Percentiles rank a stretch among this genome's conserved stretches.
Evolutionary conservation across 2,329 filamentous ascomycete genomes (phyloP).

Genomic region (Ceratocystis lukuohia): DNA sequence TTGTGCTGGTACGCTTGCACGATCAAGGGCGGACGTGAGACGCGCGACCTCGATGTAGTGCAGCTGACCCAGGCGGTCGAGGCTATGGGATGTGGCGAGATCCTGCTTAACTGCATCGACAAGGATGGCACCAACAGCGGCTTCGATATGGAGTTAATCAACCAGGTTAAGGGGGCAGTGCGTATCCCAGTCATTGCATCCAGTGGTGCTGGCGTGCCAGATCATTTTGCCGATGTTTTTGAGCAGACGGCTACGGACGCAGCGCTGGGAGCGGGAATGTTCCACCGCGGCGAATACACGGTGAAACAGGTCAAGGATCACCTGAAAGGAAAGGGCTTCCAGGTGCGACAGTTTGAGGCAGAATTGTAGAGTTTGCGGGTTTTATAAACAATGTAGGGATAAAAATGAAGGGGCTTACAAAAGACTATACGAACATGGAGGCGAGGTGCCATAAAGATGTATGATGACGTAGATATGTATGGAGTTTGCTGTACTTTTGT

Average conservation of each 20-base stretch:
- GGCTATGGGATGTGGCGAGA: slow-evolving; percentile 89
- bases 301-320: slow-evolving; percentile 87
- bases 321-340: slow-evolving; percentile 53
- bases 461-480: too few relatives aligned
- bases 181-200: slow-evolving; percentile 91
- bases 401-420: background rate
- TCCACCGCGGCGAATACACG: slow-evolving; percentile 89
- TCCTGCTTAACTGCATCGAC: slow-evolving; percentile 95
- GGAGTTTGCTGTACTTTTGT: too few relatives aligned
- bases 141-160: slow-evolving; percentile 85
- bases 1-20: slow-evolving; percentile 98
- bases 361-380: slow-evolving; percentile 26
- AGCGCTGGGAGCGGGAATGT: slow-evolving; percentile 91
- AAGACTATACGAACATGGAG: background rate
- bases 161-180: slow-evolving; percentile 73
- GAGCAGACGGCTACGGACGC: slow-evolving; percentile 75
- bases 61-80: slow-evolving; percentile 82
- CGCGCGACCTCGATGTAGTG: slow-evolving; percentile 82
- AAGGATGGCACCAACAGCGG: slow-evolving; percentile 88
- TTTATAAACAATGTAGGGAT: background rate
- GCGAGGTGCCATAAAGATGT: too few relatives aligned
- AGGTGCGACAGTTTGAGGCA: slow-evolving; percentile 68
- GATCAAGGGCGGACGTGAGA: slow-evolving; percentile 87
- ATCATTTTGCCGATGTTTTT: slow-evolving; percentile 86
- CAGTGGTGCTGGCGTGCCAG: slow-evolving; percentile 77